These are phyloP conservation scores for Beta vulgaris DNA, from an alignment of 148 eudicot genomes.

Conservation along the genomic window DNA sequence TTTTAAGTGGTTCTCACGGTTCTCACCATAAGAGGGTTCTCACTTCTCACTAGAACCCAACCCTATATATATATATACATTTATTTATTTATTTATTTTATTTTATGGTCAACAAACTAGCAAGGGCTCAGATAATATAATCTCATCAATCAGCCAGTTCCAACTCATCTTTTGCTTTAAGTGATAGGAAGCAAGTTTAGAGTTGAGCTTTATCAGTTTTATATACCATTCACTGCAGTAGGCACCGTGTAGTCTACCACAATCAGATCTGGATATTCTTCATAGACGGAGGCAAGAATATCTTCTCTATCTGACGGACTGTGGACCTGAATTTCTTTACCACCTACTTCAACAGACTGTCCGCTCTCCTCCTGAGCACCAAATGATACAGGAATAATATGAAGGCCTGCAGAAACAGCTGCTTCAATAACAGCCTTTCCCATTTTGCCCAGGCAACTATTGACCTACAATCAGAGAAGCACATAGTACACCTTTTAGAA, in stretches of 20 bases:
- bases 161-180: no score
- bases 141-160: no score
- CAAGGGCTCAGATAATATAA: no score
- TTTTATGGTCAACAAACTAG: no score
- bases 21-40: no score
- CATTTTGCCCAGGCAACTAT: conserved; percentile 90
- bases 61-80: no score
- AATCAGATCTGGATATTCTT: conserved; percentile 65
- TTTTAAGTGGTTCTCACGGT: no score
- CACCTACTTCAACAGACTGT: conserved; percentile 53
- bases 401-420: conserved; percentile 65
- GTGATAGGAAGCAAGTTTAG: no score
- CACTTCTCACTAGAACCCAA: no score
- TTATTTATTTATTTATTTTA: no score
- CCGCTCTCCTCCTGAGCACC: conserved; percentile 64
- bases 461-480: conserved; percentile 49
- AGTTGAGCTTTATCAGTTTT: not conserved
- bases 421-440: conserved; percentile 92
- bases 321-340: conserved; percentile 63
- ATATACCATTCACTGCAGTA: conserved; percentile 75
- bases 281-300: conserved; percentile 44
- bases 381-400: conserved; percentile 70
- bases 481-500: not conserved
- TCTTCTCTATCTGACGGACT: conserved; percentile 65
- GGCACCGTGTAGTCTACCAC: conserved; percentile 94